Evolutionary conservation across 1,284 basidiomycete species (phyloP).

Genomic region (Porogramme epimiltina): DNA sequence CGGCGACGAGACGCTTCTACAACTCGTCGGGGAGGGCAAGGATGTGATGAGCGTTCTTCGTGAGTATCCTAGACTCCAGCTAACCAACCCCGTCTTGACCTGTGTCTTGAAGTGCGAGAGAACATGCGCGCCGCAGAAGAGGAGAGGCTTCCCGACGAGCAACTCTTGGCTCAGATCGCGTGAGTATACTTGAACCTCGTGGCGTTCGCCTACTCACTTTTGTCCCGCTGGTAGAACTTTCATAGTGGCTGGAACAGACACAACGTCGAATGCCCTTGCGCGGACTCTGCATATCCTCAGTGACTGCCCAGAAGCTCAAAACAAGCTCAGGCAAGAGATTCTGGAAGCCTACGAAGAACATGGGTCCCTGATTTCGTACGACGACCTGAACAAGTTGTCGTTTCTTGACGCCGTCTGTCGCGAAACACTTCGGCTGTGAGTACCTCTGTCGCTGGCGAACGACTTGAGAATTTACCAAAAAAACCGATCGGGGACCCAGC

Average conservation of each 20-base stretch:
- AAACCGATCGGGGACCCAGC: no score
- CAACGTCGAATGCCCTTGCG: slow-evolving; percentile 30
- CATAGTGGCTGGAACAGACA: slow-evolving; percentile 31
- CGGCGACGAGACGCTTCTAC: slow-evolving; percentile 25
- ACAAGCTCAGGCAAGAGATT: slow-evolving; percentile 27
- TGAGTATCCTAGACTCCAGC: slow-evolving; percentile 19
- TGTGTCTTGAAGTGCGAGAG: slow-evolving; percentile 29
- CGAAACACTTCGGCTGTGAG: slow-evolving; percentile 27
- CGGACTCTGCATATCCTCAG: slow-evolving; percentile 27
- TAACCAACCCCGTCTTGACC: no score
- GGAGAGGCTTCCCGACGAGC: slow-evolving; percentile 13
- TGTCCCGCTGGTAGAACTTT: slow-evolving; percentile 17
- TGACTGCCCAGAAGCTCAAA: slow-evolving; percentile 6
- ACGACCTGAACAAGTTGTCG: slow-evolving; percentile 28
- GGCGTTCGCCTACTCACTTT: slow-evolving; percentile 2
- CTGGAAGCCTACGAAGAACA: slow-evolving; percentile 29
- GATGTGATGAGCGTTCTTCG: slow-evolving; percentile 32
- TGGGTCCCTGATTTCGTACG: slow-evolving; percentile 25
- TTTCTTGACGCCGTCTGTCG: slow-evolving; percentile 35
- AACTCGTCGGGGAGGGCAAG: slow-evolving; percentile 29
- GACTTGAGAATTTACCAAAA: no score
- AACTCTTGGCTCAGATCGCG: slow-evolving; percentile 29
- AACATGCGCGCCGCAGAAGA: slow-evolving; percentile 26
- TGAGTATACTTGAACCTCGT: slow-evolving; percentile 7
- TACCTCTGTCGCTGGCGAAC: no score